phyloP scores from a whole-genome alignment of 2,329 filamentous ascomycete genomes.

The Sporothrix euskadiensis region DNA sequence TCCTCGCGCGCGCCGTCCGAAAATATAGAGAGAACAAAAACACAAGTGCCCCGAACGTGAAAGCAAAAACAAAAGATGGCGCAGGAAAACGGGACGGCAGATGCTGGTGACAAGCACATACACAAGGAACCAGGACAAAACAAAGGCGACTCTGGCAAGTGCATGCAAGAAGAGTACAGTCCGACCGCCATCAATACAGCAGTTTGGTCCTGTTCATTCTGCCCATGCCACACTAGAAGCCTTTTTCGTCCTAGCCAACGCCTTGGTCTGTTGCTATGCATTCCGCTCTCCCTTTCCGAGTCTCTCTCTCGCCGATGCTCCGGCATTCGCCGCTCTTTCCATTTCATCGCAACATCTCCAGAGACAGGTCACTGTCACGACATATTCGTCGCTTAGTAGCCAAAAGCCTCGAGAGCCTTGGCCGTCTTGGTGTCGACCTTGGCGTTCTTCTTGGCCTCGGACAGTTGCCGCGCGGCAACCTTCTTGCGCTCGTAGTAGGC shows the following conservation, averaged over 20 bases:
- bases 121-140: neutral
- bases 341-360: neutral
- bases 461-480: conserved; percentile 84
- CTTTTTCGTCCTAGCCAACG: neutral
- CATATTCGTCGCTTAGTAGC: conserved; percentile 66
- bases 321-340: conserved; percentile 9
- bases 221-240: neutral
- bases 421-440: conserved; percentile 83
- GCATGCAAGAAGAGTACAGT: neutral
- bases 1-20: conserved; percentile 17
- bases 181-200: conserved; percentile 14
- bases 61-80: conserved; percentile 18
- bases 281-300: neutral
- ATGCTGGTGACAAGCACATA: neutral
- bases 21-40: conserved; percentile 30
- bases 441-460: conserved; percentile 90
- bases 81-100: neutral
- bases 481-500: conserved; percentile 99
- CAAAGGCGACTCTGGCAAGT: neutral
- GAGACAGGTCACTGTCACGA: neutral
- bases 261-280: neutral
- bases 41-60: conserved; percentile 22
- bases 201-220: neutral
- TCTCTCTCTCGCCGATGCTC: conserved; percentile 20
- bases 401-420: conserved; percentile 83